phyloP scores from a whole-genome alignment of 2,329 filamentous ascomycete species.

The Aspergillus clavatus region DNA sequence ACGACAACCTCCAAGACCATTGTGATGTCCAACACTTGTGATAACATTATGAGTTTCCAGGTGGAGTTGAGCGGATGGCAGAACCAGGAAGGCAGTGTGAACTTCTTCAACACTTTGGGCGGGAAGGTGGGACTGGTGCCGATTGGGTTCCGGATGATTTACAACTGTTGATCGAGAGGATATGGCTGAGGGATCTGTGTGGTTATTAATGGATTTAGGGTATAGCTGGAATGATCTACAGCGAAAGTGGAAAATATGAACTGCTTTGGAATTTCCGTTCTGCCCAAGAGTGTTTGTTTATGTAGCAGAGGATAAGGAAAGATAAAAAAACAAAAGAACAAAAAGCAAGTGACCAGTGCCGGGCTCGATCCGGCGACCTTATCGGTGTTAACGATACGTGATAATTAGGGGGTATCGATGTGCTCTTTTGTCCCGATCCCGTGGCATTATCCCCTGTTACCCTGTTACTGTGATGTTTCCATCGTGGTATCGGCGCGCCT shows the following conservation, averaged over 20 bases:
- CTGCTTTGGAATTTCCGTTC: too few species aligned
- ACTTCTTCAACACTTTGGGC: constrained; percentile 10
- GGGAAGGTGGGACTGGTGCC: constrained; percentile 4
- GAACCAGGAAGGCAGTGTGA: constrained; percentile 7
- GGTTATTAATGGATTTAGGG: too few species aligned
- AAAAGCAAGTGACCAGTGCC: not conserved
- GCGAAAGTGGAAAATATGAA: too few species aligned
- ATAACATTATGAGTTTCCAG: constrained; percentile 14
- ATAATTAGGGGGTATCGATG: too few species aligned
- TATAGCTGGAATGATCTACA: too few species aligned
- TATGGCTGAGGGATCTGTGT: not conserved
- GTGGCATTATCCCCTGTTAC: too few species aligned
- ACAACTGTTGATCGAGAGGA: constrained; percentile 6
- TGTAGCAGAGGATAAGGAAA: not conserved
- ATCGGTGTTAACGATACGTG: constrained; percentile 31
- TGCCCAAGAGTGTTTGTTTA: too few species aligned
- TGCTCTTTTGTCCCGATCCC: too few species aligned
- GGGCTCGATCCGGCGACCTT: constrained; percentile 25
- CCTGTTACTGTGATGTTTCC: too few species aligned
- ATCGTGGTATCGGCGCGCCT: too few species aligned
- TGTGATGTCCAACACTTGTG: constrained; percentile 11
- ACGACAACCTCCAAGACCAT: not conserved
- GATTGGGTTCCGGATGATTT: constrained; percentile 15
- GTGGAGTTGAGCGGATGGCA: constrained; percentile 15
- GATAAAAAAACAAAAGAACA: too few species aligned